These are phyloP conservation scores for Digitaria exilis DNA, from an alignment of 202 grass and related monocot species.

Conservation along the genomic window DNA sequence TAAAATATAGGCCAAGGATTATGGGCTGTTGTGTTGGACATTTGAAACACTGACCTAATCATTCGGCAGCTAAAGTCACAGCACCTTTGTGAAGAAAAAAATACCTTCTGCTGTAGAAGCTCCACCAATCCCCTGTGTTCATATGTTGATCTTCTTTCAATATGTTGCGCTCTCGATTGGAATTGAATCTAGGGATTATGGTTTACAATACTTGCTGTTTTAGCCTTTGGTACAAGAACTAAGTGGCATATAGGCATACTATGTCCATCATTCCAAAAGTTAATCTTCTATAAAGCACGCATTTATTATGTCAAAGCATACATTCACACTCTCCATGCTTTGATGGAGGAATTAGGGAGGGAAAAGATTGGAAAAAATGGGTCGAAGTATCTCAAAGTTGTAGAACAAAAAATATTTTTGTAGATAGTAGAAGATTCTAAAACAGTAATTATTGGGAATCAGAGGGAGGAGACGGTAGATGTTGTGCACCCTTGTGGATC, in stretches of 20 bases:
- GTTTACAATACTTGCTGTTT: background rate
- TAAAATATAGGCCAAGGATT: conserved; percentile 11
- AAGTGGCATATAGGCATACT: too few relatives aligned
- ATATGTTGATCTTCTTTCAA: background rate
- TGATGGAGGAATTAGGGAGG: background rate
- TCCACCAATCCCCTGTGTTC: background rate
- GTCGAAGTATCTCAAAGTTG: background rate
- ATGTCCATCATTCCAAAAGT: background rate
- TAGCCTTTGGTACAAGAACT: background rate
- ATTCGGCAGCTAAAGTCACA: background rate
- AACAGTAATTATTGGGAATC: background rate
- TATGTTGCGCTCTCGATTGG: background rate
- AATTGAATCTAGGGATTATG: background rate
- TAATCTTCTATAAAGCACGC: background rate
- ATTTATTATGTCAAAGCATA: background rate
- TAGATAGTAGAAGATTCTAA: background rate
- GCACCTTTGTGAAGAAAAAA: background rate
- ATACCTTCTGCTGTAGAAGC: background rate
- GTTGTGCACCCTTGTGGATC: background rate
- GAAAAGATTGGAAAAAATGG: background rate
- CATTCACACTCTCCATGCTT: background rate
- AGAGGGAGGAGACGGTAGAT: background rate
- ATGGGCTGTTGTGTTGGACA: background rate
- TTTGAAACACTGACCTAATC: background rate
- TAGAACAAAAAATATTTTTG: background rate